Evolutionary conservation across 2,329 filamentous ascomycete genomes (phyloP).

Genomic region (Neurospora sp.): DNA sequence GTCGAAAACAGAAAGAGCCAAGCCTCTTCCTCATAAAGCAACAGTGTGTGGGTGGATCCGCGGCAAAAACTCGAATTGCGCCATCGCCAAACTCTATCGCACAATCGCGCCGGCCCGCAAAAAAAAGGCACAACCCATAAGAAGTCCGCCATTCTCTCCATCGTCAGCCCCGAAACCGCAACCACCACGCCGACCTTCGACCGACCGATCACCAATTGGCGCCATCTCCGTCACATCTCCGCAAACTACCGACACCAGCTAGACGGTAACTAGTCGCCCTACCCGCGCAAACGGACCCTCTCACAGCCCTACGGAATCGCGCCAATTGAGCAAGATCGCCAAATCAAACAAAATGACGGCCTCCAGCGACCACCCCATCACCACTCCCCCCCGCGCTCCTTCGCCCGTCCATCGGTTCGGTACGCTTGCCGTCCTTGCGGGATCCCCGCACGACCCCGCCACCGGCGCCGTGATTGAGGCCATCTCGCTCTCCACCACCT

Average conservation of each 20-base stretch:
- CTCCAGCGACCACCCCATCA: conserved; percentile 27
- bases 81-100: neutral
- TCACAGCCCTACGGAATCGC: neutral
- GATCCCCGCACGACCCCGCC: conserved; percentile 76
- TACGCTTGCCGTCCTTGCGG: conserved; percentile 90
- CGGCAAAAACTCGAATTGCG: conserved; percentile 3
- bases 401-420: conserved; percentile 76
- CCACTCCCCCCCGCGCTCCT: conserved; percentile 63
- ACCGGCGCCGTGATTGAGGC: conserved; percentile 95
- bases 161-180: neutral
- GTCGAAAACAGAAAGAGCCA: neutral
- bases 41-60: neutral
- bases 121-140: neutral
- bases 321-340: conserved; percentile 5
- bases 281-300: neutral
- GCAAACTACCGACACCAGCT: neutral
- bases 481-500: conserved; percentile 94
- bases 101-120: neutral
- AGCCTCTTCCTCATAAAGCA: neutral
- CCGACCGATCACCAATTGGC: neutral
- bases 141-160: neutral
- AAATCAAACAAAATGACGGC: conserved; percentile 19
- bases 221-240: neutral
- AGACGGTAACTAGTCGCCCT: neutral
- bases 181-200: neutral